A percentile compares a stretch with the other conserved stretches of the same genome.
These are phyloP conservation scores for Cercospora nicotianae DNA, from an alignment of 2,329 filamentous ascomycete species.

Conservation along the genomic window DNA sequence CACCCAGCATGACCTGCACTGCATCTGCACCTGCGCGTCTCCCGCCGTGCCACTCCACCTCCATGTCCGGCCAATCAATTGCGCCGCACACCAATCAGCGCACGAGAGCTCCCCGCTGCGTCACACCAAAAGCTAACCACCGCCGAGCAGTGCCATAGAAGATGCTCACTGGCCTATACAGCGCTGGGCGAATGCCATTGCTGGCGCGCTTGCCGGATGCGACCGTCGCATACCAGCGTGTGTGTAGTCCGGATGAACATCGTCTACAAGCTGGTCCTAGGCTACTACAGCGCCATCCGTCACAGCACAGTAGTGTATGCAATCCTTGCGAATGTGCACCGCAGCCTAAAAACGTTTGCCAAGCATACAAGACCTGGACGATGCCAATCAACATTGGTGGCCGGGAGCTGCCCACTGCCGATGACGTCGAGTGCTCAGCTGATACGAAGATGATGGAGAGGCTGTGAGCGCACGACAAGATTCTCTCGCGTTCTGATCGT, in stretches of 20 bases:
- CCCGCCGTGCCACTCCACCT: neutral
- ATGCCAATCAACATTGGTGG: neutral
- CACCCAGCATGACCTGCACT: neutral
- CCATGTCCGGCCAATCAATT: neutral
- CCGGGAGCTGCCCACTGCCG: neutral
- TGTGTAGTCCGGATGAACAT: neutral
- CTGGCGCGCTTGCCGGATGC: neutral
- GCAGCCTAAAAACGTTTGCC: neutral
- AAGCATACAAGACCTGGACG: neutral
- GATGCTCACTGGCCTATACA: neutral
- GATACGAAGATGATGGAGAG: neutral
- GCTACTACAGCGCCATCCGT: neutral
- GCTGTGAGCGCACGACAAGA: neutral
- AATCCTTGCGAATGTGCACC: neutral
- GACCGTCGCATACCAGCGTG: neutral
- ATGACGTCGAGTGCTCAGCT: neutral
- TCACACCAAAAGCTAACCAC: neutral
- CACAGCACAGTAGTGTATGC: neutral
- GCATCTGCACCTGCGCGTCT: neutral
- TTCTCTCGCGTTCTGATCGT: neutral
- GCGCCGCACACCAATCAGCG: conserved; percentile 2
- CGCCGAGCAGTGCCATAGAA: neutral
- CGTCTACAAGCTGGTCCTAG: neutral
- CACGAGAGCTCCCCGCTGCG: neutral
- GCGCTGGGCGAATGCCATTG: neutral